Conservation (phyloP, 1,139 yeast genomes). For the Wickerhamiella pararugosa region DNA sequence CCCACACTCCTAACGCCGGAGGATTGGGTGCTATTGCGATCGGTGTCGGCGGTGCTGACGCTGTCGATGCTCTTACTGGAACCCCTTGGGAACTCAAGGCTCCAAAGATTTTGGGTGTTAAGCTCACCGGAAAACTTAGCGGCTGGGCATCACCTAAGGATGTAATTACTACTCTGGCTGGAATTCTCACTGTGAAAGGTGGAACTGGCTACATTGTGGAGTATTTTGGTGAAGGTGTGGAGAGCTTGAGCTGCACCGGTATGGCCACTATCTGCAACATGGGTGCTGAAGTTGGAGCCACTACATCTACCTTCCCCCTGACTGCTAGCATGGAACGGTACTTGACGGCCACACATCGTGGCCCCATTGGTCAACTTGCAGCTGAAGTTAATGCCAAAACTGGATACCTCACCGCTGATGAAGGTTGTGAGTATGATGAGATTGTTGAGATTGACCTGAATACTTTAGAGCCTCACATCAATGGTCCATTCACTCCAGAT, state of each 20-base stretch:
- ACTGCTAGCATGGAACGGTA: constrained; percentile 76
- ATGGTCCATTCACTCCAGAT: constrained; percentile 95
- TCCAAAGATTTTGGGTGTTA: constrained; percentile 82
- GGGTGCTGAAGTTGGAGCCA: constrained; percentile 99
- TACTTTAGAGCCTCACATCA: constrained; percentile 72
- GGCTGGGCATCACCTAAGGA: constrained; percentile 98
- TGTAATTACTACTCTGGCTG: constrained; percentile 82
- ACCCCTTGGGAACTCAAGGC: constrained; percentile 99
- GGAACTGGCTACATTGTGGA: constrained; percentile 95
- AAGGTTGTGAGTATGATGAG: constrained; percentile 71
- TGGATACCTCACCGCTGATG: constrained; percentile 61
- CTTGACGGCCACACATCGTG: constrained; percentile 66
- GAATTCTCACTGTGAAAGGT: constrained; percentile 82
- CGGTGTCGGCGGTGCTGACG: constrained; percentile 97
- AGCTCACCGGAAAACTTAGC: constrained; percentile 66
- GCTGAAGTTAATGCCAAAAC: constrained; percentile 40
- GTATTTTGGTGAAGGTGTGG: constrained; percentile 89
- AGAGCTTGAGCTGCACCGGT: constrained; percentile 80
- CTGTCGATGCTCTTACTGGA: constrained; percentile 91
- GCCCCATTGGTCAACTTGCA: constrained; percentile 67
- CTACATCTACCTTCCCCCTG: constrained; percentile 93
- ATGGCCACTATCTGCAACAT: constrained; percentile 98
- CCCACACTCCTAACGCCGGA: constrained; percentile 97
- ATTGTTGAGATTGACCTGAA: constrained; percentile 64
- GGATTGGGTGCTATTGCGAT: constrained; percentile 94